Base-by-base conservation (phyloP, 2,329 filamentous ascomycete genomes). In the Chaetomiaceae sp. region DNA sequence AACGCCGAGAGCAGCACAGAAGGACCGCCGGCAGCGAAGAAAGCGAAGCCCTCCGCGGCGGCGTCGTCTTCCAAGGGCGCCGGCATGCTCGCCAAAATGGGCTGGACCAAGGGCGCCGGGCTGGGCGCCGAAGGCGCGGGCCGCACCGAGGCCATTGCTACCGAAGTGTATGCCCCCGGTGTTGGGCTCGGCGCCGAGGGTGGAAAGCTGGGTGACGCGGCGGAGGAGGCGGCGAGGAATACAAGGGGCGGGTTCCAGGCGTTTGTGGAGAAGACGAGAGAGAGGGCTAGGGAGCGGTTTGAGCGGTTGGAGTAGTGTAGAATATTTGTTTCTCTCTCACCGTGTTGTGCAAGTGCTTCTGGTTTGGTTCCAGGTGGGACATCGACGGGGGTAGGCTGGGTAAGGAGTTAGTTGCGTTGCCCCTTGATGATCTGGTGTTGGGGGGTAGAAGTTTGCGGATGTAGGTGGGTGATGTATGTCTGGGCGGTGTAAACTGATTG, bases 21-120 rank as follows among this genome's bases (percentile, higher is more conserved):
- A 22, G 26, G 26, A 43, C n/a, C n/a, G 7, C 62, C 67, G 26
- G 65, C 71, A 6, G 60, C 62, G 24, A 60, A 60, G 40, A 66
- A 70, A 49, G n/a, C n/a, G n/a, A n/a, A n/a, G n/a, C n/a, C n/a
- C n/a, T n/a, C n/a, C n/a, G n/a, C n/a, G n/a, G n/a, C n/a, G n/a
- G n/a, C n/a, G n/a, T n/a, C n/a, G n/a, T n/a, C n/a, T n/a, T 81
- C 78, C 29, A 86, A 83, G 62, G 82, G 83, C 11, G 80, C 80
- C 0, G 78, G 79, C 3, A 72, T 87, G 59, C 69, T 88, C 32
- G 78, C 80, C 32, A 87, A 86, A 68, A 84, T 86, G 78, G 84
- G 84, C 20, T 87, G 83, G 83, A 78, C 69, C 18, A 69, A 73
- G 1, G 83, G 84, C 8, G 71, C 75, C 47, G 83, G 84, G 0